Base-by-base conservation (phyloP, 352 stramenopile species). In the Phytopythium mirpurense region DNA sequence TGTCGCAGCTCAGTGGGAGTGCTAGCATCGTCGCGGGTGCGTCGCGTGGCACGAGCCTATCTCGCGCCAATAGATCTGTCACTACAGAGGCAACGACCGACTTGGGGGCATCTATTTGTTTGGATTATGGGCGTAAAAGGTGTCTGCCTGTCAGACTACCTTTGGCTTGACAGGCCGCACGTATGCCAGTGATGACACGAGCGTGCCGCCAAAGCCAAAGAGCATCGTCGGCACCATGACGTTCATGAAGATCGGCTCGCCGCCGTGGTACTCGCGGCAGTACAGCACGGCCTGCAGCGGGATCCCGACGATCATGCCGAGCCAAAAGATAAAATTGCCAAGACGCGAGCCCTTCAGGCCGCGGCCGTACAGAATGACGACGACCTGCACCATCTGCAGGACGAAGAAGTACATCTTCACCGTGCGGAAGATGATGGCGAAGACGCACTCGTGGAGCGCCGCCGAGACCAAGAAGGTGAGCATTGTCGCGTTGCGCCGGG, bases 391-490 rank as follows among this genome's bases (percentile, higher is more conserved):
- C 78, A 98, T 97, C 74, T 98, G 98, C 35, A 96, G 75, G 5
- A 95, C 55, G 60, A 98, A 98, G 34, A 95, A 96, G 55, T 94
- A 98, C 50, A 90, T 82, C 46, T 91, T 89, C 36, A 98, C 66
- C 21, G 93, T 93, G 59, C 96, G 90, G 67, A 97, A 98, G 26
- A 96, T 90, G 51, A 98, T 90, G 36, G 81, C 94, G 35, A 98
- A 96, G 9, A 98, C 66, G 42, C 98, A 80, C 67, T 99, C 96
- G 63, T 99, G 96, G 24, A 98, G 62, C 23, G 96, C 62, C 15
- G 96, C 93, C 0, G 95, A 98, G 34, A 99, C 70, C 31, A 98
- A 79, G 71, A 99, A 98, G 11, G 82, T 93, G 27, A 88, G 70
- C 26, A 69, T 88, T n/a, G 71, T 97, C 55, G 67, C 93, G 61